Evolutionary conservation across 768 basidiomycete genomes (phyloP), one percentile per base, ranked within the genome.

Genomic region (Xerocomellus intermedius): DNA sequence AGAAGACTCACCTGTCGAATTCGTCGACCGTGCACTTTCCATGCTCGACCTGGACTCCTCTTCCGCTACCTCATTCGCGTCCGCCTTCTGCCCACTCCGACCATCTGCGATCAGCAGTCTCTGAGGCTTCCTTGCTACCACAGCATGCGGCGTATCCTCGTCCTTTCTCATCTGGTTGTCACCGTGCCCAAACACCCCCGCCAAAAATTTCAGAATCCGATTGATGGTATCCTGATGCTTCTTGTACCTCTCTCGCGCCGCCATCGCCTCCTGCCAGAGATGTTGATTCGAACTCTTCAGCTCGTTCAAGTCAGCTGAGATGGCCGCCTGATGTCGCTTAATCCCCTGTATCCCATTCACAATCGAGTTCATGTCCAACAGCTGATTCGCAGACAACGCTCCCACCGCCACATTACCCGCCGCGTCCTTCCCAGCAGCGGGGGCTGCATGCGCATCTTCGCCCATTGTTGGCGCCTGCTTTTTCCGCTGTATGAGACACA

Each of bases 151-250:
- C 12, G 73, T 59, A 38, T 64, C 70, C 41, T 71, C 70, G 47
- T 68, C 71, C 42, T 64, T 69, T 42, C 64, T 69, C 48, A 69
- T 77, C 55, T 75, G 70, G 43, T 72, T 76, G 1, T 76, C 75
- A 0, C 67, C 62, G 50, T 79, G 80, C 13, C 89, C 88, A 73
- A 98, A 98, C 3, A 98, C 88, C 13, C 92, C 87, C 10, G 95
- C 95, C 52, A 99, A 74, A 73, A 99, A 98, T 56, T 93, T 89
- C 59, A 99, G 81, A 57, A 99, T 98, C 52, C 91, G 78, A 65
- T 97, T 94, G 68, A 98, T 94, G 21, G 94, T 97, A 69, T 98
- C 94, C 66, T 97, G 89, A 60, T 98, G 94, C 66, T 91, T 94
- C 68, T 93, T 86, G 65, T 96, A 87, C 53, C 85, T 81, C 60